phyloP scores from a whole-genome alignment of 768 basidiomycete genomes.

The Symmetrospora coprosmae region DNA sequence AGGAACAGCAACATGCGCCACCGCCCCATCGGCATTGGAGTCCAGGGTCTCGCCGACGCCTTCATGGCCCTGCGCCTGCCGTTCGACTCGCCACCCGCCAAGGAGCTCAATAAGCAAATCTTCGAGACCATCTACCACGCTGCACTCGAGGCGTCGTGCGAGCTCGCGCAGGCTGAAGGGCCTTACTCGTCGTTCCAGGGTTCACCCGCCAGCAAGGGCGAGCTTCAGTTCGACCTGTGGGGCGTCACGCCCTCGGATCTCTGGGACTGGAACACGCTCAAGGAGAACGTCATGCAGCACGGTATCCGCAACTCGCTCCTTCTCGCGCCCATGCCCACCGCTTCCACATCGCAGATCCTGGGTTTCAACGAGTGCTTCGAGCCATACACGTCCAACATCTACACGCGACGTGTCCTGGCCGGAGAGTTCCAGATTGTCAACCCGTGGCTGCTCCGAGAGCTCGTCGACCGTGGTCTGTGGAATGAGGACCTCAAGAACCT shows the following conservation, averaged over 20 bases:
- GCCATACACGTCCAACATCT: conserved; percentile 96
- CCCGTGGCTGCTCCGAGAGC: conserved; percentile 96
- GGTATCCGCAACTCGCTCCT: conserved; percentile 83
- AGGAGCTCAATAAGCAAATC: conserved; percentile 80
- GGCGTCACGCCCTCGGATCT: conserved; percentile 70
- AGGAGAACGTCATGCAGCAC: conserved; percentile 63
- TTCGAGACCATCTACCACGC: conserved; percentile 99
- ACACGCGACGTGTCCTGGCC: conserved; percentile 95
- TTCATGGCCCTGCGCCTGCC: conserved; percentile 96
- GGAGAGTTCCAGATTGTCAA: conserved; percentile 99
- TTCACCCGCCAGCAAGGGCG: conserved; percentile 73
- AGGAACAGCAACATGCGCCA: conserved; percentile 88
- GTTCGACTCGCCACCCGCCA: conserved; percentile 77
- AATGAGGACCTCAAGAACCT: conserved; percentile 98
- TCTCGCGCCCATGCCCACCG: conserved; percentile 96
- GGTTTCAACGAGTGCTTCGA: conserved; percentile 99
- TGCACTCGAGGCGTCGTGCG: conserved; percentile 75
- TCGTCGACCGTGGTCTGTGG: conserved; percentile 90
- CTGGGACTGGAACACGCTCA: conserved; percentile 86
- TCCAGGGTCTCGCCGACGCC: conserved; percentile 91
- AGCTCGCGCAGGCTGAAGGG: conserved; percentile 48
- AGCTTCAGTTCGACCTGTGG: conserved; percentile 92
- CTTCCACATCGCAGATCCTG: conserved; percentile 92
- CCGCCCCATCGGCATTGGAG: conserved; percentile 91
- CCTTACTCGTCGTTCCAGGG: conserved; percentile 59